Base-by-base conservation (phyloP, 2,329 filamentous ascomycete species). In the Penicillium sp. region DNA sequence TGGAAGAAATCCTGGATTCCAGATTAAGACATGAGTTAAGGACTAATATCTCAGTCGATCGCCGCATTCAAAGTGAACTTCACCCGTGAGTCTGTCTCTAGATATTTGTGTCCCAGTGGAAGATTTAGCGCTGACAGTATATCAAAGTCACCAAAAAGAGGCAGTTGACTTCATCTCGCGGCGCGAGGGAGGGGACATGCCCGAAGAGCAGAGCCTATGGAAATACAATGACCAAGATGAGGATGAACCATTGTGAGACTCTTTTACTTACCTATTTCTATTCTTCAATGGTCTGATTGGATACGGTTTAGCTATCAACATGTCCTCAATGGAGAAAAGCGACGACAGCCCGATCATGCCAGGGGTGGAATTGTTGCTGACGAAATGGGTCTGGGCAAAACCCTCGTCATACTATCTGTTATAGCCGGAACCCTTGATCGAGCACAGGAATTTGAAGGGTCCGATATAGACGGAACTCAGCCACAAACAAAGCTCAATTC, bases 371-470 rank as follows among this genome's bases (percentile, higher is more conserved):
- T 86, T n/a, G 61, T 86, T 2, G 83, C 83, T 0, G 83, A 86
- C 61, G 83, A 85, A 54, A 86, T 85, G 83, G 83, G 83, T 0
- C 77, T 85, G 72, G 83, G 83, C 0, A 86, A 86, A 60, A 79
- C 83, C 0, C 70, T 84, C 6, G 80, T 80, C 2, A 77, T 51
- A 28, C 11, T 51, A 14, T 51, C 48, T 16, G 21, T 43, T 3
- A 43, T 51, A n/a, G 48, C 72, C 85, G 9, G 77, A 81, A 0
- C 65, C 83, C 0, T 74, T 83, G 18, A 63, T 78, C 3, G 71
- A 5, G 48, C 48, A 28, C 37, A 37, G 19, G 24, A 33, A 13
- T 51, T 51, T 18, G 48, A 29, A 13, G 18, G n/a, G 26, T 18
- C 18, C 71, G 14, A 80, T 78, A 0, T 59, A 78, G 24, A 43